Evolutionary conservation across 2,329 filamentous ascomycete genomes (phyloP), one percentile per base, ranked within the genome.

Genomic region (Penicillium rolfsii): DNA sequence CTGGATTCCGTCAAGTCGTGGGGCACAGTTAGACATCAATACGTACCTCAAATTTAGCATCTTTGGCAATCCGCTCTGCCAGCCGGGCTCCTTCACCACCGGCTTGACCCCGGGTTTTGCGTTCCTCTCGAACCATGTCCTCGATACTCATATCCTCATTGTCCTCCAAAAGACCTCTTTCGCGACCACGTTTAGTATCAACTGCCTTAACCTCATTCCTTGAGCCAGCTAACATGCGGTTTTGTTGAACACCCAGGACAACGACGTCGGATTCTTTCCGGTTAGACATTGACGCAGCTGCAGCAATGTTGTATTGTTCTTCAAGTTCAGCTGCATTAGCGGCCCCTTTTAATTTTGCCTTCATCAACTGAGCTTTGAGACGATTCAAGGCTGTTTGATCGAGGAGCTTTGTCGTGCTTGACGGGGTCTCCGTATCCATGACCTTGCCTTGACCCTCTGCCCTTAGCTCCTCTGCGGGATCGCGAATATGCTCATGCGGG

Each of bases 121-220:
- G 87, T 77, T 99, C 95, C 76, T 98, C 93, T 30, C 92, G 88
- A 19, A 99, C 87, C 95, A 99, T 99, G 76, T 99, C 95, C 57
- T 96, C 93, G 62, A 99, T 90, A 33, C 83, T 89, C 93, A 99
- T 98, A 70, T 98, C 93, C 56, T 96, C 91, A 72, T 98, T 98
- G 66, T 95, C 92, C 68, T 91, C 87, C 5, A 99, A 90, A 7
- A 88, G 84, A 1, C 94, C 95, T 57, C 93, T 87, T 76, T 97
- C 93, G 5, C 87, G 85, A 2, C 93, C 94, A 52, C 93, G 87
- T 72, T 90, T 95, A 60, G 87, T 96, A 28, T 89, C 86, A 7
- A 97, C 82, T 0, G 86, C 80, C 68, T 89, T 93, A 58, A 94
- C 90, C 77, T 98, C 95, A 53, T 84, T 84, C 48, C 84, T 80